phyloP scores from a whole-genome alignment of 148 eudicot genomes.

The Amaranthus palmeri region DNA sequence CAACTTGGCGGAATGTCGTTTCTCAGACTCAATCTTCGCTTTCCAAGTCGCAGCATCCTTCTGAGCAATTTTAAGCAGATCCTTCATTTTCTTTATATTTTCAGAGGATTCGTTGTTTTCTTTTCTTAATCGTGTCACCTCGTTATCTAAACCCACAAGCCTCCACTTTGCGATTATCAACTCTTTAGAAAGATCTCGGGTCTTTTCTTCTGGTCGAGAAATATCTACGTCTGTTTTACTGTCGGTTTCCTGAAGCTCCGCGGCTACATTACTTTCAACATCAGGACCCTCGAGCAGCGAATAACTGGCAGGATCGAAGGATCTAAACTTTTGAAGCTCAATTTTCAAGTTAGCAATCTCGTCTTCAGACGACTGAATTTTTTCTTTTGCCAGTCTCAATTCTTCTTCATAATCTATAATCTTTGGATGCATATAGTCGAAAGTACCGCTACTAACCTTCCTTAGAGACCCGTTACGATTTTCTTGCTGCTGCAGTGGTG shows the following conservation, averaged over 20 bases:
- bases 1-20: constrained; percentile 50
- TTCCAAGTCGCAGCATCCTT: constrained; percentile 56
- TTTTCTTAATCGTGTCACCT: constrained; percentile 43
- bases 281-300: constrained; percentile 19
- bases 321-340: constrained; percentile 43
- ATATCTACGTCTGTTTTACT: constrained; percentile 30
- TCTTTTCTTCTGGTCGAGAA: constrained; percentile 30
- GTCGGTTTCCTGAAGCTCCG: constrained; percentile 23
- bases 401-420: constrained; percentile 53
- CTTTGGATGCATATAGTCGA: constrained; percentile 31
- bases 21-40: constrained; percentile 58
- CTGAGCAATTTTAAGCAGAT: constrained; percentile 52
- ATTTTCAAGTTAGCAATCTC: constrained; percentile 50
- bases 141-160: constrained; percentile 50
- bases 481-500: constrained; percentile 36
- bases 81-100: constrained; percentile 40
- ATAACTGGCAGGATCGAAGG: constrained; percentile 16
- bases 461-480: constrained; percentile 31
- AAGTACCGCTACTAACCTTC: constrained; percentile 31
- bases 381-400: constrained; percentile 38
- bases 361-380: constrained; percentile 43
- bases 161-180: constrained; percentile 42
- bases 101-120: constrained; percentile 45
- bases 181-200: constrained; percentile 40
- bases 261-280: constrained; percentile 11